Evolutionary conservation across 139 green algal genomes (phyloP), one percentile per base, ranked within the genome.

Genomic region (Haematococcus sp.): DNA sequence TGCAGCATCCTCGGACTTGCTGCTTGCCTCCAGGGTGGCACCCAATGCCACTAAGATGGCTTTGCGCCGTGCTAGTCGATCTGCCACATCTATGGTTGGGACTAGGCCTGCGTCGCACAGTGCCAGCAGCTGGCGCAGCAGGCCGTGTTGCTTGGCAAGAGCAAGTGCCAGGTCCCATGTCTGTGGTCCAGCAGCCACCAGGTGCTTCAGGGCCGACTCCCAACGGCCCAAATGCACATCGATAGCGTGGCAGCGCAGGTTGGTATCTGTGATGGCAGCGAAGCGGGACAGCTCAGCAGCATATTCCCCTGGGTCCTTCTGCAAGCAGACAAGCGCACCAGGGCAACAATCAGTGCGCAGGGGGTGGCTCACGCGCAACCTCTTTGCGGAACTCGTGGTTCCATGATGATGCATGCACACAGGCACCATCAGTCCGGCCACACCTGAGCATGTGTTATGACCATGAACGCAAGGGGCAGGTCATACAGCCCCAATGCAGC

Each of bases 241-340:
- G 43, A 98, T 90, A 3, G 74, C 75, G 58, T 91, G 63, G 17
- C 69, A 68, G 27, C 78, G 76, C 69, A 94, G 74, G 4, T 67
- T 19, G 0, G 33, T 33, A 32, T 82, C 66, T 1, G 23, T 27
- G 16, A 84, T 65, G 13, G 59, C 64, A 0, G 70, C 87, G 61
- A 94, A 90, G 7, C 60, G 51, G 68, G 90, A 78, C 55, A 98
- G 87, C 80, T 97, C 85, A 40, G 83, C 68, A 63, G 97, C 71
- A 77, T 94, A 95, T 83, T 98, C 95, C 1, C 88, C 93, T 2
- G 95, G 95, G 83, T 98, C 94, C 46, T 88, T 89, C 76, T 96
- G 87, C 63, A 17, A 44, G 23, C 35, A 17, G 43, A 4, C 9
- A 66, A 79, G 67, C 40, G 59, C 4, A 27, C 35, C 11, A 74